Evolutionary conservation across 352 stramenopile genomes (phyloP), one percentile per base, ranked within the genome.

Genomic region (Phytophthora multivora): DNA sequence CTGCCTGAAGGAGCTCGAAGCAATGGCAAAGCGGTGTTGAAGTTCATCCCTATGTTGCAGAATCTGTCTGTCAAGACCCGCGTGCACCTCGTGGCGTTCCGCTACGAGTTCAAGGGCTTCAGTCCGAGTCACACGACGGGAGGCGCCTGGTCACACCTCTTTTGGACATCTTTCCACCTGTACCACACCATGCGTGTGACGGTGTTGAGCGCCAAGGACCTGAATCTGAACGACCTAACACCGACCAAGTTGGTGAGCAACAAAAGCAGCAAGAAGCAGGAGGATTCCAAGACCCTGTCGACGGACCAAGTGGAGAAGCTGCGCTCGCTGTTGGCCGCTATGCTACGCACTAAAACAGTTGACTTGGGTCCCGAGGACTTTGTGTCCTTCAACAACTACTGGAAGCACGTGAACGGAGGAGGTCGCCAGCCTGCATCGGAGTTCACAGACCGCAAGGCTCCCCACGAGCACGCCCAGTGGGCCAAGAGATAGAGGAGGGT

Each of bases 401-500:
- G 84, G 86, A 66, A 79, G 12, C 86, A 95, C 58, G 80, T 95
- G 1, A 89, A 78, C 15, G 62, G 77, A 16, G 86, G 86, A 42
- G 86, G 86, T 38, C 74, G 81, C 16, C 74, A 88, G 23, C 72
- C 84, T 1, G 86, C 86, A 26, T 69, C 86, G 5, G 66, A 84
- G 56, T 95, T 95, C 50, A 95, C 86, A 58, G 71, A 90, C 53
- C 83, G 86, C 59, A 93, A 93, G 63, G 86, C 86, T 53, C 86
- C 86, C 16, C 86, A 95, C 51, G 86, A 95, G 61, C 86, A 95
- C 51, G 86, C 86, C 10, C 83, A 91, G 64, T 92, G 84, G 85
- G 72, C 68, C 25, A 85, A 75, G 66, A 79, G 71, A 66, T 85
- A 78, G 59, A n/a, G n/a, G n/a, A n/a, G n/a, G n/a, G n/a, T n/a